These are phyloP conservation scores for Cercospora sesami DNA, from an alignment of 2,329 filamentous ascomycete species.

Conservation along the genomic window DNA sequence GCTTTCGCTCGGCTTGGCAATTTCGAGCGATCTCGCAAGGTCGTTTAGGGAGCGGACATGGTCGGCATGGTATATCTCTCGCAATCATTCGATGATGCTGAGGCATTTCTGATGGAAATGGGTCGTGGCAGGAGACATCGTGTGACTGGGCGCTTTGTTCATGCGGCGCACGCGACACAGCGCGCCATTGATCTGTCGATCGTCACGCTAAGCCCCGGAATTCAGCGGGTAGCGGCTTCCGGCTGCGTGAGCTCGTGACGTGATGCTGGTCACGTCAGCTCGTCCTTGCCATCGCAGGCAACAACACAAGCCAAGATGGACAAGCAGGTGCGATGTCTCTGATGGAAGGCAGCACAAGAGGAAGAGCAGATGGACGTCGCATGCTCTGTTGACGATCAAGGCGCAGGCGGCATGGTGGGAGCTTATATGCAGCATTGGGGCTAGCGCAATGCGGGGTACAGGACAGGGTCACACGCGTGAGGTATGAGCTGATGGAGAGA, in stretches of 20 bases:
- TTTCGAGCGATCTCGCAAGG: background rate
- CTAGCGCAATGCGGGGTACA: conserved; percentile 9
- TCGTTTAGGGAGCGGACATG: background rate
- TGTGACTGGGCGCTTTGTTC: background rate
- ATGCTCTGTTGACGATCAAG: background rate
- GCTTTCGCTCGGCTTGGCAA: background rate
- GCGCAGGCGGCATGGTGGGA: background rate
- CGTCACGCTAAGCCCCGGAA: conserved; percentile 8
- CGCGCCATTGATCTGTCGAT: conserved; percentile 11
- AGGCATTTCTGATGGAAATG: background rate
- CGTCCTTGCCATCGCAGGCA: background rate
- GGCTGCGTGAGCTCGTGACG: background rate
- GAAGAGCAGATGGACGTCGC: background rate
- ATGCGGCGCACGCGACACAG: conserved; percentile 1
- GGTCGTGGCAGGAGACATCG: background rate
- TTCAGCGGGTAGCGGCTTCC: background rate
- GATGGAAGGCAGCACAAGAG: background rate
- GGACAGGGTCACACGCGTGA: background rate
- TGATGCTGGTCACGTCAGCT: background rate
- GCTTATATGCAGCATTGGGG: conserved; percentile 1
- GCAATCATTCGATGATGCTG: background rate
- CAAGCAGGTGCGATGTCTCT: background rate
- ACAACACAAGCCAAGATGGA: background rate
- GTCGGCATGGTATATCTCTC: background rate
- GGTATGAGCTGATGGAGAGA: conserved; percentile 1